These are phyloP conservation scores for Niebla homalea DNA, from an alignment of 495 filamentous ascomycete genomes.

Conservation along the genomic window DNA sequence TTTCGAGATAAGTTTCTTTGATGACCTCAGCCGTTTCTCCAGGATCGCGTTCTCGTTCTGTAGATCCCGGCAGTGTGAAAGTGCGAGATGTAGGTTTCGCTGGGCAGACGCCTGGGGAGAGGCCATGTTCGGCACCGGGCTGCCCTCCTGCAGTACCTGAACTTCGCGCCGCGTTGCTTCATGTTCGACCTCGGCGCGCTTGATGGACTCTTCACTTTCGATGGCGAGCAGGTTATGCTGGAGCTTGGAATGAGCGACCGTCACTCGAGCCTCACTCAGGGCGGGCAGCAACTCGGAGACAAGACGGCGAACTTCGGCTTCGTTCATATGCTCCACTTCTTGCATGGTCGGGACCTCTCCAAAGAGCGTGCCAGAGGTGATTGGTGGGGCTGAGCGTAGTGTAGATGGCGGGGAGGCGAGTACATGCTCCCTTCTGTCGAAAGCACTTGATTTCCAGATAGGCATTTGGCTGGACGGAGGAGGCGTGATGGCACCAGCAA, in stretches of 20 bases:
- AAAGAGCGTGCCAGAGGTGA: conserved; percentile 31
- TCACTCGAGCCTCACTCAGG: conserved; percentile 56
- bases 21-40: conserved; percentile 50
- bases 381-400: conserved; percentile 33
- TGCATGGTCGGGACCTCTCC: conserved; percentile 44
- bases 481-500: conserved; percentile 44
- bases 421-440: conserved; percentile 8
- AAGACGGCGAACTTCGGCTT: conserved; percentile 48
- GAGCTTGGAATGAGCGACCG: conserved; percentile 80
- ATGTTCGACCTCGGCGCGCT: conserved; percentile 83
- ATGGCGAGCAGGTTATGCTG: conserved; percentile 80
- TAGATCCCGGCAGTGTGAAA: conserved; percentile 42
- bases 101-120: conserved; percentile 28
- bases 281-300: conserved; percentile 38
- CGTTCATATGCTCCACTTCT: conserved; percentile 48
- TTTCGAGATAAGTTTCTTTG: conserved; percentile 57
- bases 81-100: conserved; percentile 29
- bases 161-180: conserved; percentile 86
- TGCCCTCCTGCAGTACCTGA: conserved; percentile 59
- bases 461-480: conserved; percentile 61
- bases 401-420: conserved; percentile 44
- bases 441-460: conserved; percentile 13
- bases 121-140: conserved; percentile 23
- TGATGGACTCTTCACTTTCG: conserved; percentile 72
- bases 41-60: conserved; percentile 51